These are phyloP conservation scores for Termitomyces sp. DNA, from an alignment of 768 basidiomycete species.

Conservation along the genomic window DNA sequence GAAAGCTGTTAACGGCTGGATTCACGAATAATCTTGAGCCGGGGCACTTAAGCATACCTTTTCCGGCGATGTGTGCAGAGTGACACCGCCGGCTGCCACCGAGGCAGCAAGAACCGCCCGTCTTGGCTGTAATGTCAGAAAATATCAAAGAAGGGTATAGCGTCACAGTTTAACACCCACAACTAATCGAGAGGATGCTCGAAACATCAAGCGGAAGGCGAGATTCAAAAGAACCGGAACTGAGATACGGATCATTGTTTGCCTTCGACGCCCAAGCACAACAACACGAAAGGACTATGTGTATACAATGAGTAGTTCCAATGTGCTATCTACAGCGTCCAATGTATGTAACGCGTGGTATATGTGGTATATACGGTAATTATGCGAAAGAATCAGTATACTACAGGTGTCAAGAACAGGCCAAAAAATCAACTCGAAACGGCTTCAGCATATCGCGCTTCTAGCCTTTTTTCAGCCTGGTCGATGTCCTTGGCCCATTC, in stretches of 20 bases:
- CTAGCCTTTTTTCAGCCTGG: conserved; percentile 30
- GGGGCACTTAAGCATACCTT: conserved; percentile 21
- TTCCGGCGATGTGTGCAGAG: conserved; percentile 22
- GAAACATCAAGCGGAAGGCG: conserved; percentile 8
- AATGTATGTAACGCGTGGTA: neutral
- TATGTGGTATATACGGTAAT: neutral
- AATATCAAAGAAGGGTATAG: neutral
- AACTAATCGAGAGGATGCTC: conserved; percentile 15
- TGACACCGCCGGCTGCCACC: conserved; percentile 25
- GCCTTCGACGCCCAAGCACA: neutral
- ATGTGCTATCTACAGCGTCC: neutral
- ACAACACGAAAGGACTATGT: neutral
- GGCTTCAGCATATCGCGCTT: conserved; percentile 4
- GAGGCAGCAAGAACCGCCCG: conserved; percentile 29
- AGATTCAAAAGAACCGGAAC: conserved; percentile 1
- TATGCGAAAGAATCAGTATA: neutral
- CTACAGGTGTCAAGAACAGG: neutral
- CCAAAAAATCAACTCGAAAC: neutral
- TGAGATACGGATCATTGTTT: neutral
- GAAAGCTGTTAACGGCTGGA: conserved; percentile 53
- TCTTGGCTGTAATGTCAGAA: conserved; percentile 22
- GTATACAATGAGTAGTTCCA: too few species aligned
- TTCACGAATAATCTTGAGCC: neutral
- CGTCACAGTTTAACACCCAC: neutral
- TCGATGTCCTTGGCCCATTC: conserved; percentile 38